Evolutionary conservation across 2,329 filamentous ascomycete species (phyloP).

Genomic region (Thermoascus crustaceus): DNA sequence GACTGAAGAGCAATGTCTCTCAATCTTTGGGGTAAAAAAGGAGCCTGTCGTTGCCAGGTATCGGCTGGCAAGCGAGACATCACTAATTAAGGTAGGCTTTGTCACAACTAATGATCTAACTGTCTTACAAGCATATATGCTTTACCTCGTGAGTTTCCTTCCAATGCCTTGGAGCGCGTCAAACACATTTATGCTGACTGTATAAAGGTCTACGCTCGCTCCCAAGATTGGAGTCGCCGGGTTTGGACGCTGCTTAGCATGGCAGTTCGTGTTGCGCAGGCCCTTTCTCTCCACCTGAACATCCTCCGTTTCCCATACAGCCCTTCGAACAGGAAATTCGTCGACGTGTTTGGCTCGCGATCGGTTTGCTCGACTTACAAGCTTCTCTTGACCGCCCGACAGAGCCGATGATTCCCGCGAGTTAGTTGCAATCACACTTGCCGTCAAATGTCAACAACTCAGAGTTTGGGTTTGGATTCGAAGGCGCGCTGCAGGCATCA

Average conservation of each 20-base stretch:
- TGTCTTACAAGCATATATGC: conserved; percentile 24
- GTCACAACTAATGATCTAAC: conserved; percentile 25
- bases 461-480: conserved; percentile 16
- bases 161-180: no score
- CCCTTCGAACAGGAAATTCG: conserved; percentile 25
- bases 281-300: conserved; percentile 21
- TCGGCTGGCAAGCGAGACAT: conserved; percentile 17
- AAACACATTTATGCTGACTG: no score
- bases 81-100: conserved; percentile 19
- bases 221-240: conserved; percentile 24
- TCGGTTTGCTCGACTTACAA: conserved; percentile 22
- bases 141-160: conserved; percentile 22
- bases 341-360: conserved; percentile 22
- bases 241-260: conserved; percentile 27
- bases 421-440: conserved; percentile 19
- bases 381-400: conserved; percentile 23
- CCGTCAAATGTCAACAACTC: conserved; percentile 23
- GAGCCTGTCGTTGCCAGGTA: conserved; percentile 14
- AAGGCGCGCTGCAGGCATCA: conserved; percentile 10
- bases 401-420: conserved; percentile 26
- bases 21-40: conserved; percentile 14
- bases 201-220: conserved; percentile 18
- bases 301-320: conserved; percentile 20
- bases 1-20: conserved; percentile 15
- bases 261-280: conserved; percentile 24